These are phyloP conservation scores for Globisporangium okanoganense DNA, from an alignment of 352 stramenopile species.

Conservation along the genomic window DNA sequence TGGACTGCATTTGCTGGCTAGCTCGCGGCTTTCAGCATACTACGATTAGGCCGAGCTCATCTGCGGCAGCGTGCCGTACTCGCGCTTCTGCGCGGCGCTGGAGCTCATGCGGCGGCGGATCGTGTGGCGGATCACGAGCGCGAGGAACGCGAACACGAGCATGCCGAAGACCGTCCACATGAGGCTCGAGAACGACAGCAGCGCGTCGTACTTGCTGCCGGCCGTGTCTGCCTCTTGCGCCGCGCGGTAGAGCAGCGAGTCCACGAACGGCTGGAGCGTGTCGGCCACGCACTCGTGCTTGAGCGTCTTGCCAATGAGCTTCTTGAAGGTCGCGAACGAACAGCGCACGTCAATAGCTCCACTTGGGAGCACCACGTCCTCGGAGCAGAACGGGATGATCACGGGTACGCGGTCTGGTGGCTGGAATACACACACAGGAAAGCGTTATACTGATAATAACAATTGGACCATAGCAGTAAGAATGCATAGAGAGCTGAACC, in stretches of 20 bases:
- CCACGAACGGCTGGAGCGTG: slow-evolving; percentile 60
- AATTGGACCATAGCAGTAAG: too few relatives aligned
- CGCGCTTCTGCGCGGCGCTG: slow-evolving; percentile 12
- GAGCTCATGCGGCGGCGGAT: slow-evolving; percentile 14
- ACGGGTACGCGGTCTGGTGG: slow-evolving; percentile 57
- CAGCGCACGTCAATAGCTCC: slow-evolving; percentile 50
- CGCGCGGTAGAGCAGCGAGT: slow-evolving; percentile 30
- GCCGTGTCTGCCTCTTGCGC: background rate
- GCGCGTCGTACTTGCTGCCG: background rate
- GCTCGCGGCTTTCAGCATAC: too few relatives aligned
- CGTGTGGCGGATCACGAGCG: slow-evolving; percentile 27
- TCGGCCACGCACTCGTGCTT: slow-evolving; percentile 67
- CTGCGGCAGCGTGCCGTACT: slow-evolving; percentile 41
- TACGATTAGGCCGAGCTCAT: slow-evolving; percentile 17
- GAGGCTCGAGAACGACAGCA: slow-evolving; percentile 18
- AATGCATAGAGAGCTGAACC: slow-evolving; percentile 2
- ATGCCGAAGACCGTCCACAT: slow-evolving; percentile 37
- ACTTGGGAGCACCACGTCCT: slow-evolving; percentile 44
- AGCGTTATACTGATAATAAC: too few relatives aligned
- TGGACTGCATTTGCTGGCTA: background rate
- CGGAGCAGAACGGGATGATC: slow-evolving; percentile 63
- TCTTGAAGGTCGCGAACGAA: slow-evolving; percentile 63
- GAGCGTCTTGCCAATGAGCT: slow-evolving; percentile 55
- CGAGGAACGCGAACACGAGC: slow-evolving; percentile 38
- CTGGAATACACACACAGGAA: too few relatives aligned